Evolutionary conservation across 2,329 filamentous ascomycete genomes (phyloP).

Genomic region (Colletotrichum sublineola): DNA sequence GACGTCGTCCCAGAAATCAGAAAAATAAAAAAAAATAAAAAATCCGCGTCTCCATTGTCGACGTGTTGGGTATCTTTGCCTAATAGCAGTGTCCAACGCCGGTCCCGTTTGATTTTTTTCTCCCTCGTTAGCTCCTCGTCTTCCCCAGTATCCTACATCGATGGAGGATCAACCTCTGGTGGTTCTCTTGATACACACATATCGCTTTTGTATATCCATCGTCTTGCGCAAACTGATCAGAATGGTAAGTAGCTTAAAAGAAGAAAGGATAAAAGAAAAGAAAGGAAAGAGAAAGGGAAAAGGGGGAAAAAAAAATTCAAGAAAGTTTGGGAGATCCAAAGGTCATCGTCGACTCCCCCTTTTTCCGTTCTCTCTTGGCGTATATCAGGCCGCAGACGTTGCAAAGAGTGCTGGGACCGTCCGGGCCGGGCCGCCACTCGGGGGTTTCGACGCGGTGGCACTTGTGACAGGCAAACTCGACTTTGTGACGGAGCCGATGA

Average conservation of each 20-base stretch:
- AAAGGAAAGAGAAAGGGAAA: background rate
- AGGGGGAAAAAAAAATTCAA: background rate
- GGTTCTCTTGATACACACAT: background rate
- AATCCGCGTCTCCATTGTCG: background rate
- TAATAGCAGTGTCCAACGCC: slow-evolving; percentile 19
- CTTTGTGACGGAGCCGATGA: slow-evolving; percentile 48
- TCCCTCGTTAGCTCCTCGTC: background rate
- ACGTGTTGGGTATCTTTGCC: slow-evolving; percentile 6
- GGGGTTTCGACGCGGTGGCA: slow-evolving; percentile 82
- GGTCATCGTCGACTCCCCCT: slow-evolving; percentile 28
- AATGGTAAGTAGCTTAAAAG: background rate
- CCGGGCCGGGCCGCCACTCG: slow-evolving; percentile 81
- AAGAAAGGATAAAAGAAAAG: background rate
- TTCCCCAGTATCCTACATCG: background rate
- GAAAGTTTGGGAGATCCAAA: slow-evolving; percentile 23
- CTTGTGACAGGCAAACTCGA: slow-evolving; percentile 49
- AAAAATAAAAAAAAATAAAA: background rate
- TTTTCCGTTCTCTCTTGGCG: slow-evolving; percentile 46
- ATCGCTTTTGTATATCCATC: background rate
- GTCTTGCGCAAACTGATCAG: background rate
- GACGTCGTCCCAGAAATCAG: background rate
- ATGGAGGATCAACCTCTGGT: background rate
- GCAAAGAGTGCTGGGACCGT: slow-evolving; percentile 78
- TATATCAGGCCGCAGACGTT: slow-evolving; percentile 77
- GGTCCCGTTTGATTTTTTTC: background rate